Conservation (phyloP, 768 basidiomycete species). For the Nidularia pulvinata region DNA sequence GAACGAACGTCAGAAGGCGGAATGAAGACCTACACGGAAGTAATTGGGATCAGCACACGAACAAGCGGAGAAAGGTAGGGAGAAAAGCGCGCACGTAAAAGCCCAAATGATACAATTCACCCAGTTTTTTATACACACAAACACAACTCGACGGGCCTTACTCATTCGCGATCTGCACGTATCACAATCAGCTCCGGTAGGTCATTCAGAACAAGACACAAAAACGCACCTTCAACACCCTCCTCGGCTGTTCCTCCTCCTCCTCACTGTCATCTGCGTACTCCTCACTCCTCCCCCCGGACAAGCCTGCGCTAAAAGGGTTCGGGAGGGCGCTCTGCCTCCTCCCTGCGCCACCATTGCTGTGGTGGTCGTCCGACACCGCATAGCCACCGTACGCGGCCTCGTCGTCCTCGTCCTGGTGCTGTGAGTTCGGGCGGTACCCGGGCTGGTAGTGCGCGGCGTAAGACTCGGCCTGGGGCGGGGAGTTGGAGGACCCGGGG, state of each 20-base stretch:
- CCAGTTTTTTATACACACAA: too few species aligned
- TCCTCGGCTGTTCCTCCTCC: slow-evolving; percentile 19
- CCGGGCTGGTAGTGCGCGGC: slow-evolving; percentile 7
- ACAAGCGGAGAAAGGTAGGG: too few species aligned
- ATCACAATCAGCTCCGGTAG: not conserved
- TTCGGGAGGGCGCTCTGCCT: slow-evolving; percentile 7
- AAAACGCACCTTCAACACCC: slow-evolving; percentile 29
- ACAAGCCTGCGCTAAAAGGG: slow-evolving; percentile 11
- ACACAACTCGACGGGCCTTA: not conserved
- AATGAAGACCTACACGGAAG: too few species aligned
- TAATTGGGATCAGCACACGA: too few species aligned
- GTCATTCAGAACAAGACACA: not conserved
- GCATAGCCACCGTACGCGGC: slow-evolving; percentile 32
- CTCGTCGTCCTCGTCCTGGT: slow-evolving; percentile 10
- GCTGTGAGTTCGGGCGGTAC: not conserved
- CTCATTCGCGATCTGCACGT: slow-evolving; percentile 21
- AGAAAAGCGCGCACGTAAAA: too few species aligned
- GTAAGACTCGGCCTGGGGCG: slow-evolving; percentile 4
- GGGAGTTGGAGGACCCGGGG: not conserved
- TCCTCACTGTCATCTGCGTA: slow-evolving; percentile 14
- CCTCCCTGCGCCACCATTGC: not conserved
- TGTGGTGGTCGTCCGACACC: slow-evolving; percentile 6
- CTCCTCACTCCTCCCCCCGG: slow-evolving; percentile 10
- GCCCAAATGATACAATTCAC: too few species aligned
- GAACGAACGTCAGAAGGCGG: too few species aligned